Percentiles rank a stretch among this genome's conserved stretches.
phyloP scores from a whole-genome alignment of 1,284 basidiomycete genomes.

The Thecaphora thlaspeos region DNA sequence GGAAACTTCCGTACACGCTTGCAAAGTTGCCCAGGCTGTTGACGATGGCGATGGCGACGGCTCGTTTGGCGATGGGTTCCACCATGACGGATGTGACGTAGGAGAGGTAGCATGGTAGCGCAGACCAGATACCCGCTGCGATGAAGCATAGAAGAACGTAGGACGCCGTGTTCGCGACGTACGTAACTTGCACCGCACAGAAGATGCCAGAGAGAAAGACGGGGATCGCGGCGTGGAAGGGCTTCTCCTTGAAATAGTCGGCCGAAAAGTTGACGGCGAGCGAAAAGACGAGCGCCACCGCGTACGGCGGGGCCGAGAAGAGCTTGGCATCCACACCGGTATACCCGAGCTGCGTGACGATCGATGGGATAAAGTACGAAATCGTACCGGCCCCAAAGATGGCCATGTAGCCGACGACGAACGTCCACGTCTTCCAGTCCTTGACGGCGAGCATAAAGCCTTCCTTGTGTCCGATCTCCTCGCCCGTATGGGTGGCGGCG shows the following conservation, averaged over 20 bases:
- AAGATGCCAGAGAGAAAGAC: constrained; percentile 60
- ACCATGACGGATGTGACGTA: constrained; percentile 58
- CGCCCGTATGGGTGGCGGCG: constrained; percentile 8
- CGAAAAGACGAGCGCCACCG: constrained; percentile 13
- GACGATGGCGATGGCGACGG: constrained; percentile 59
- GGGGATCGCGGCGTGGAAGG: constrained; percentile 57
- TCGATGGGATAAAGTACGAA: constrained; percentile 45
- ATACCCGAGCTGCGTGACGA: constrained; percentile 36
- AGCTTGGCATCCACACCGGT: constrained; percentile 31
- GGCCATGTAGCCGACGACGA: constrained; percentile 59
- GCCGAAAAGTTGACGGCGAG: constrained; percentile 49
- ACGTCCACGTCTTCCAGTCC: constrained; percentile 58
- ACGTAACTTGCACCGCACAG: constrained; percentile 33
- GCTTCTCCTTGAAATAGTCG: constrained; percentile 58
- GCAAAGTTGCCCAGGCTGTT: constrained; percentile 23
- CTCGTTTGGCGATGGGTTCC: constrained; percentile 60
- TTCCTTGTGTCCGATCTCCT: constrained; percentile 47
- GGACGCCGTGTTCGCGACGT: constrained; percentile 56
- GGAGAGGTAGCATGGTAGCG: constrained; percentile 56
- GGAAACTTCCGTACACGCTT: constrained; percentile 15
- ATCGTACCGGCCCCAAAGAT: constrained; percentile 41
- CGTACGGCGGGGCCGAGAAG: constrained; percentile 21
- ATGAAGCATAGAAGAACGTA: constrained; percentile 62
- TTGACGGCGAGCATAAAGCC: constrained; percentile 58
- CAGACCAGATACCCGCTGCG: constrained; percentile 61